Evolutionary conservation across 2,329 filamentous ascomycete species (phyloP), one percentile per base, ranked within the genome.

Genomic region (Fonsecaea pugnacius): DNA sequence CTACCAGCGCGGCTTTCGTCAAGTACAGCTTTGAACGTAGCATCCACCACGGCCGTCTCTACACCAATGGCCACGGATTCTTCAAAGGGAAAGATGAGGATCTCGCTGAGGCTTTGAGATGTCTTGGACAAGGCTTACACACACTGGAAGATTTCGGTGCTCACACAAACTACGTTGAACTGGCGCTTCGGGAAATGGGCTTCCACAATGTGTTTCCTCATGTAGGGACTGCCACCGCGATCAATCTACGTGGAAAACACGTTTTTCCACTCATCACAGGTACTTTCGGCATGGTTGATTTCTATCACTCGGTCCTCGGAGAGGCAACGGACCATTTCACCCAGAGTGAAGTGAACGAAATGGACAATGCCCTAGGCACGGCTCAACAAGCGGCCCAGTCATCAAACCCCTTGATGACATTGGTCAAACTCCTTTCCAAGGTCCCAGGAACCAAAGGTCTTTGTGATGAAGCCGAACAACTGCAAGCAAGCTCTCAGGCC

Each of bases 1-100:
- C 93, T 1, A 99, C 95, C 21, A 96, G 92, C 68, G 82, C 91
- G 7, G 93, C 91, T 43, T 97, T 94, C 73, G 83, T 96, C 65
- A 87, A 88, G 70, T 91, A 87, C 77, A 92, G 90, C 71, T 76
- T 95, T 67, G 83, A 83, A 14, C 85, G 90, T 65, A 86, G 88
- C 74, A 90, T 94, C 67, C 91, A 94, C 77, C 92, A 85, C 71
- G 91, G 91, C 14, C 84, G 91, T 38, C 78, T 91, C 32, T 94
- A 93, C 74, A 90, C 87, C 30, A 86, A 83, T 70, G 89, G 90
- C 35, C 80, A 85, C 14, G 77, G 78, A 32, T 81, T 85, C 14
- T 72, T 73, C 53, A 83, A 82, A 48, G 90, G 90, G 46, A 89
- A 85, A 67, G 90, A 93, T 65, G 86, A 87, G 51, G 90, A 94